Evolutionary conservation across 768 basidiomycete species (phyloP), one percentile per base, ranked within the genome.

Genomic region (Leucogyrophana mollusca): DNA sequence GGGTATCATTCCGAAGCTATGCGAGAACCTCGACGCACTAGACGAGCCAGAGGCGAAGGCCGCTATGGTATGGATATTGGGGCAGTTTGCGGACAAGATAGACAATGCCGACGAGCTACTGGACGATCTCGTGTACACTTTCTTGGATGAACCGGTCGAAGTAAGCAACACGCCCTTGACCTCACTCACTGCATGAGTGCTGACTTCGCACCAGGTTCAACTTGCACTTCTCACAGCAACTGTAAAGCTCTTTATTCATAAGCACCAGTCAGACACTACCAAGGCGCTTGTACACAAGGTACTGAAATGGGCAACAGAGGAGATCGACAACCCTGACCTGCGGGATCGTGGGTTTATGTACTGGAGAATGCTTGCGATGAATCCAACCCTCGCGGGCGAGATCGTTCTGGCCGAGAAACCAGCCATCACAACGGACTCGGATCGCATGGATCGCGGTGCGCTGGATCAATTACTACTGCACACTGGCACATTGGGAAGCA

Each of bases 331-430:
- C 61, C 96, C 96, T 7, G 96, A 99, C 72, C 74, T 99, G 17
- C 80, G 96, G 25, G 96, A 99, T 66, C 77, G 96, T 51, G 96
- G 96, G 3, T 98, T 94, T 73, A 98, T 99, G 89, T 99, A 98
- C 69, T 99, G 96, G 96, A 84, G 96, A 32, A 77, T 99, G 70
- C 78, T 98, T 36, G 94, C 95, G 8, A 86, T 93, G 57, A 93
- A 96, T 61, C 93, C 94, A 2, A 71, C 84, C 7, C 85, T 86
- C 0, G 94, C 96, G 6, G 80, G 85, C 32, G 87, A 92, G 53
- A 87, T 98, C 52, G 94, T 98, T 27, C 75, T 98, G 16, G 77
- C 90, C 13, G 91, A 94, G 56, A 96, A 96, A 58, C 96, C 96
- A 23, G 76, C 93, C 2, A 98, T 99, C 53, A 94, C 93, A n/a